Percentiles rank a stretch among this genome's conserved stretches.
phyloP scores from a whole-genome alignment of 202 grass and related monocot genomes.

The Elaeis oleifera region DNA sequence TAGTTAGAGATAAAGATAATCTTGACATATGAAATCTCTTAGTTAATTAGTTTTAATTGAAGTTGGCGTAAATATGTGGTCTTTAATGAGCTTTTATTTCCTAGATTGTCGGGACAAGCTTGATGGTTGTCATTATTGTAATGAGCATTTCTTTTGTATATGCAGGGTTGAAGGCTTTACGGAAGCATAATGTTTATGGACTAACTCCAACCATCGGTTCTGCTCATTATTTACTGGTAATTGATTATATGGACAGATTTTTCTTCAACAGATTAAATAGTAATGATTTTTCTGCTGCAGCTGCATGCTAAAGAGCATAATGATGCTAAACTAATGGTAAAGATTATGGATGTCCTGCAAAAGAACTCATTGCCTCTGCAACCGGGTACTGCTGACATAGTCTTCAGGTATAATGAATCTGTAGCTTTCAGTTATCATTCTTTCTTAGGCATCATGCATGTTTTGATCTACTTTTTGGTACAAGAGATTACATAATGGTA shows the following conservation, averaged over 20 bases:
- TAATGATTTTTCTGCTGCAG: slow-evolving; percentile 34
- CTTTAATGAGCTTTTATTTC: no score
- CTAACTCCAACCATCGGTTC: slow-evolving; percentile 91
- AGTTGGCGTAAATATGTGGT: no score
- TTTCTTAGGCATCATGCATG: background rate
- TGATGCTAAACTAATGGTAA: slow-evolving; percentile 66
- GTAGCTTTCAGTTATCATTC: slow-evolving; percentile 4
- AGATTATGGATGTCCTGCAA: slow-evolving; percentile 43
- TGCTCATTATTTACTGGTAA: slow-evolving; percentile 95
- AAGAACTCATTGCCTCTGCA: slow-evolving; percentile 66
- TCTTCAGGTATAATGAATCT: slow-evolving; percentile 50
- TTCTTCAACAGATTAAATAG: slow-evolving; percentile 13
- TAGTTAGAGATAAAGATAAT: no score
- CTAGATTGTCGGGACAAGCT: no score
- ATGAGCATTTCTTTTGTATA: slow-evolving; percentile 1
- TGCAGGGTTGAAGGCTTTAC: slow-evolving; percentile 78
- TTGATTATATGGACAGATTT: slow-evolving; percentile 25
- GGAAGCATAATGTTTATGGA: slow-evolving; percentile 94
- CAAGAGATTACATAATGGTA: no score
- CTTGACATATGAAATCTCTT: no score
- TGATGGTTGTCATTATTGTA: no score
- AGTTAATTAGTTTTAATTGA: no score
- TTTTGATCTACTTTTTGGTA: slow-evolving; percentile 1
- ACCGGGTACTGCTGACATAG: slow-evolving; percentile 80
- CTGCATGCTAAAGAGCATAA: slow-evolving; percentile 73